phyloP scores from a whole-genome alignment of 2,329 filamentous ascomycete species.

The Ilyonectria destructans region DNA sequence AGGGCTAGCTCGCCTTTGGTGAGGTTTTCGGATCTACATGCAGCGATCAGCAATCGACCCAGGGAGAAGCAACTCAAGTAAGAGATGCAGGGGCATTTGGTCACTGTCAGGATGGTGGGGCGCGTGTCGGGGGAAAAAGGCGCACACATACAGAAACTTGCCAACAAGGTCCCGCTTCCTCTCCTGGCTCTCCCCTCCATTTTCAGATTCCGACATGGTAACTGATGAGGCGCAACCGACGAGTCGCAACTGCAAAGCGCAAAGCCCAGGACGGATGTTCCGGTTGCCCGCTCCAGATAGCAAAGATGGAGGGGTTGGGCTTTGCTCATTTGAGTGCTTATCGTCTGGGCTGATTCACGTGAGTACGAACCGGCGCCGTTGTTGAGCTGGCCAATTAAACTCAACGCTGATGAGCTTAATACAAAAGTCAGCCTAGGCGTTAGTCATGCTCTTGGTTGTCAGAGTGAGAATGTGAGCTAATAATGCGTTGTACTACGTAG shows the following conservation, averaged over 20 bases:
- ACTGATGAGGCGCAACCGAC: not conserved
- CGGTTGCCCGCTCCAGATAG: not conserved
- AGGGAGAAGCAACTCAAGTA: not conserved
- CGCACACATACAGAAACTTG: not conserved
- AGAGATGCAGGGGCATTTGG: not conserved
- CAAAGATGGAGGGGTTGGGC: not conserved
- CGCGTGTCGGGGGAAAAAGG: not conserved
- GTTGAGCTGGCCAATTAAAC: not conserved
- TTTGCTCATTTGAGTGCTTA: not conserved
- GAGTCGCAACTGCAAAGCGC: not conserved
- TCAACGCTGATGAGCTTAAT: not conserved
- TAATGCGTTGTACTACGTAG: too few species aligned
- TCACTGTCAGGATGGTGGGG: not conserved
- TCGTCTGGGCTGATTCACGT: not conserved
- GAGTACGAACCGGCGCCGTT: not conserved
- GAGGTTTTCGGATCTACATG: constrained; percentile 51
- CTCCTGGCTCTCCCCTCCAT: not conserved
- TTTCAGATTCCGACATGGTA: not conserved
- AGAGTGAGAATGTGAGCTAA: not conserved
- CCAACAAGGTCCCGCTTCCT: not conserved
- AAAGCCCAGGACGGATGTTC: not conserved
- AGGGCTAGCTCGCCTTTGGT: constrained; percentile 55
- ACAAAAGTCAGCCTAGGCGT: not conserved
- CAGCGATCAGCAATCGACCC: constrained; percentile 19
- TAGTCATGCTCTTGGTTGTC: not conserved